A percentile compares a stretch with the other conserved stretches of the same genome.
phyloP scores from a whole-genome alignment of 805 yeast species.

The Pichia heedii region DNA sequence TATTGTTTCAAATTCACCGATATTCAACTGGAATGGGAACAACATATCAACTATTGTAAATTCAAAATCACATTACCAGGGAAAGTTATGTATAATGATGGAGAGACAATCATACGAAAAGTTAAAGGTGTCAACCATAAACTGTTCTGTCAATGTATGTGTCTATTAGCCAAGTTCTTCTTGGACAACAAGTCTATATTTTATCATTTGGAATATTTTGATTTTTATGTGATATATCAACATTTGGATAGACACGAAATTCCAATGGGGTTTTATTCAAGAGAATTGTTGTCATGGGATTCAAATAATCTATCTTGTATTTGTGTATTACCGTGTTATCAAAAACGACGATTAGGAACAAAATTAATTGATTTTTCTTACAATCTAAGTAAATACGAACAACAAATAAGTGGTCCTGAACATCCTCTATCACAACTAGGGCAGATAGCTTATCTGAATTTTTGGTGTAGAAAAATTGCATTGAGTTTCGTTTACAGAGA shows the following conservation, averaged over 20 bases:
- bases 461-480: conserved; percentile 59
- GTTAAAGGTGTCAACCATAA: conserved; percentile 58
- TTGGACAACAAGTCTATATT: conserved; percentile 84
- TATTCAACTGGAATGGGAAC: conserved; percentile 31
- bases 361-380: conserved; percentile 79
- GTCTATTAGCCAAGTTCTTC: conserved; percentile 79
- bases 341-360: conserved; percentile 67
- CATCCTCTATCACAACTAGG: conserved; percentile 84
- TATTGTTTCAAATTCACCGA: conserved; percentile 77
- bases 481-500: conserved; percentile 35
- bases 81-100: conserved; percentile 55
- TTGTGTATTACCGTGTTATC: conserved; percentile 87
- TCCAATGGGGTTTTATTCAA: conserved; percentile 91
- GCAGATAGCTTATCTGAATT: conserved; percentile 55
- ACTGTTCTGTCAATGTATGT: conserved; percentile 72
- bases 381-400: conserved; percentile 57
- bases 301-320: conserved; percentile 86
- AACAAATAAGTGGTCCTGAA: conserved; percentile 78
- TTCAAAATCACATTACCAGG: conserved; percentile 46
- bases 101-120: conserved; percentile 46
- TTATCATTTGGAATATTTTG: conserved; percentile 70
- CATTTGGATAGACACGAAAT: conserved; percentile 28
- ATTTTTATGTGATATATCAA: conserved; percentile 68
- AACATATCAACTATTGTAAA: conserved; percentile 43
- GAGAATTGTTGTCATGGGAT: conserved; percentile 73